Evolutionary conservation across 2,329 filamentous ascomycete genomes (phyloP).

Genomic region (Claviceps monticola): DNA sequence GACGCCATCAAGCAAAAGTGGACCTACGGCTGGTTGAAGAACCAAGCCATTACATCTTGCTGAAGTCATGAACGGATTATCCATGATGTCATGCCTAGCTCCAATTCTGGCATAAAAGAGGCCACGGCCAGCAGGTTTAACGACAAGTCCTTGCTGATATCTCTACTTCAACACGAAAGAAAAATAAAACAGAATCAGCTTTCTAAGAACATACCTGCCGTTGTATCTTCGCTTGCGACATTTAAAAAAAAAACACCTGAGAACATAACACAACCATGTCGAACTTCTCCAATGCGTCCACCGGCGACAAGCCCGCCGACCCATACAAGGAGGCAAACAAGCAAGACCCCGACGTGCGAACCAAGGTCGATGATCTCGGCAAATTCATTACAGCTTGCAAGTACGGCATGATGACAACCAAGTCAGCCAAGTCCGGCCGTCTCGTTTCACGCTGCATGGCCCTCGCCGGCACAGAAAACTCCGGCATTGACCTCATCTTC

Average conservation of each 20-base stretch:
- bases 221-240: too few relatives aligned
- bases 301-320: constrained; percentile 51
- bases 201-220: neutral
- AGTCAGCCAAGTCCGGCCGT: constrained; percentile 47
- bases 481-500: constrained; percentile 73
- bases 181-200: neutral
- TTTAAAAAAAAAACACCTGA: neutral
- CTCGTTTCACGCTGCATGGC: constrained; percentile 80
- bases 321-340: constrained; percentile 70
- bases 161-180: neutral
- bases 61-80: neutral
- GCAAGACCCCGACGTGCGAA: constrained; percentile 46
- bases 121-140: neutral
- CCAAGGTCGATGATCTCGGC: constrained; percentile 63
- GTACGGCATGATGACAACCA: constrained; percentile 82
- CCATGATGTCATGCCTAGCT: constrained; percentile 1
- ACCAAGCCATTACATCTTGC: neutral
- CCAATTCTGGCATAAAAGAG: neutral
- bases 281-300: constrained; percentile 38
- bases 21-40: neutral
- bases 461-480: constrained; percentile 64
- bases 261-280: constrained; percentile 17
- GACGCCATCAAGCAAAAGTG: neutral
- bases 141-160: too few relatives aligned
- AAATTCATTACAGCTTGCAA: constrained; percentile 60